A percentile compares a stretch with the other conserved stretches of the same genome.
phyloP scores from a whole-genome alignment of 176 grass and related monocot species.

The Thalia dealbata region DNA sequence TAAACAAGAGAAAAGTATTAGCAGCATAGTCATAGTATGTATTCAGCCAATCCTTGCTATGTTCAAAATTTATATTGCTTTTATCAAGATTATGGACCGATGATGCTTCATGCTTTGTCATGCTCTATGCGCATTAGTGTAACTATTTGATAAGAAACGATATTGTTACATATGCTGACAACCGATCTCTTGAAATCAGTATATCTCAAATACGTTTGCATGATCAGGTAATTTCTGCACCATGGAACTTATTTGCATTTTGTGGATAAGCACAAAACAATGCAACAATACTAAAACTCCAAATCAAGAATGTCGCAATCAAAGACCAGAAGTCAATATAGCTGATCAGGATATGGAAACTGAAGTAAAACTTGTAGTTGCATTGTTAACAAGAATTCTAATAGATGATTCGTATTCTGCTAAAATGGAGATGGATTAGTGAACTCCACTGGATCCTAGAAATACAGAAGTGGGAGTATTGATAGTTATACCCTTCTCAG shows the following conservation, averaged over 20 bases:
- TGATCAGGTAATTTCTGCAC: not conserved
- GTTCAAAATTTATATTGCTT: not conserved
- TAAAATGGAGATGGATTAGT: not conserved
- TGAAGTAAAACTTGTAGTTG: not conserved
- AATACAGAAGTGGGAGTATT: not conserved
- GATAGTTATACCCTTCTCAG: not conserved
- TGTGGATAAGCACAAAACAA: not conserved
- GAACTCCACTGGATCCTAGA: not conserved
- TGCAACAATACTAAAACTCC: not conserved
- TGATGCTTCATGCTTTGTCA: not conserved
- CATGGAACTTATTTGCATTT: not conserved
- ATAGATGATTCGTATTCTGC: not conserved
- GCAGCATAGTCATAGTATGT: not conserved
- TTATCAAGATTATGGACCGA: not conserved
- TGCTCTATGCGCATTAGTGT: not conserved
- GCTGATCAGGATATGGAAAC: not conserved
- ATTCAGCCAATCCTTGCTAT: no score
- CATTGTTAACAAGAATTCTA: not conserved
- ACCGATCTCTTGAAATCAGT: not conserved
- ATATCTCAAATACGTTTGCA: not conserved
- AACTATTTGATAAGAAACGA: not conserved
- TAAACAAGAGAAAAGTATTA: not conserved
- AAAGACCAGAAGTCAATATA: no score
- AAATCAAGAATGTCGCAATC: not conserved
- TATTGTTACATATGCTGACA: not conserved